Percentiles rank a stretch among this genome's conserved stretches.
Evolutionary conservation across 257 asterid species (phyloP).

Genomic region (Solanum virginianum): DNA sequence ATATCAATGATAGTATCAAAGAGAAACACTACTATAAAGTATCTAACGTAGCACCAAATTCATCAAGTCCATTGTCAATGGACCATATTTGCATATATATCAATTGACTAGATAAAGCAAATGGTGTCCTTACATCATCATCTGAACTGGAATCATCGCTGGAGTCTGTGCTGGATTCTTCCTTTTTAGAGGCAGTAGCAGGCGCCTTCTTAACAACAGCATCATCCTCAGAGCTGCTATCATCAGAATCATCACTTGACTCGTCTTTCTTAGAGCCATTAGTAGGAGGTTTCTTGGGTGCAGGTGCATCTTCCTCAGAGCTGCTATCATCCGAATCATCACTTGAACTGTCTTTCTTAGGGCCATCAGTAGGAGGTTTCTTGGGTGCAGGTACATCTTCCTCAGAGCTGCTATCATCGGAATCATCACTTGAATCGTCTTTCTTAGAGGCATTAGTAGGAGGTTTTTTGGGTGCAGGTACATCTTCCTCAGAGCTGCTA

Average conservation of each 20-base stretch:
- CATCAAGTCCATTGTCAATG: neutral
- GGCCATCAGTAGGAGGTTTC: constrained; percentile 7
- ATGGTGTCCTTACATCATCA: constrained; percentile 5
- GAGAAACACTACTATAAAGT: neutral
- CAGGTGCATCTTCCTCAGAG: constrained; percentile 20
- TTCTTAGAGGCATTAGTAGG: constrained; percentile 9
- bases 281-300: constrained; percentile 12
- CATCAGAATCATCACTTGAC: constrained; percentile 26
- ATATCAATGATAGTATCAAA: neutral
- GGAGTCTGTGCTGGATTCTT: constrained; percentile 18
- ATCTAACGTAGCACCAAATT: neutral
- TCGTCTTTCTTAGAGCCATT: constrained; percentile 11
- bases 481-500: constrained; percentile 20
- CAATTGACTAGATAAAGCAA: neutral
- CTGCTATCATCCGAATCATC: constrained; percentile 27
- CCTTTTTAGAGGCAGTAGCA: constrained; percentile 10
- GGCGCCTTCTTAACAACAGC: constrained; percentile 10
- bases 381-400: constrained; percentile 19
- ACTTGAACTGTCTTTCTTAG: constrained; percentile 9
- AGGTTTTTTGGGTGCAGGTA: constrained; percentile 13
- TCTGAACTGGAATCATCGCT: constrained; percentile 25
- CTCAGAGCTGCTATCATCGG: constrained; percentile 23
- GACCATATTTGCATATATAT: neutral
- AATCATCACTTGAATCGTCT: constrained; percentile 13
- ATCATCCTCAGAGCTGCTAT: constrained; percentile 19